These are phyloP conservation scores for Cordyceps cateniannulata DNA, from an alignment of 2,329 filamentous ascomycete genomes.

Conservation along the genomic window DNA sequence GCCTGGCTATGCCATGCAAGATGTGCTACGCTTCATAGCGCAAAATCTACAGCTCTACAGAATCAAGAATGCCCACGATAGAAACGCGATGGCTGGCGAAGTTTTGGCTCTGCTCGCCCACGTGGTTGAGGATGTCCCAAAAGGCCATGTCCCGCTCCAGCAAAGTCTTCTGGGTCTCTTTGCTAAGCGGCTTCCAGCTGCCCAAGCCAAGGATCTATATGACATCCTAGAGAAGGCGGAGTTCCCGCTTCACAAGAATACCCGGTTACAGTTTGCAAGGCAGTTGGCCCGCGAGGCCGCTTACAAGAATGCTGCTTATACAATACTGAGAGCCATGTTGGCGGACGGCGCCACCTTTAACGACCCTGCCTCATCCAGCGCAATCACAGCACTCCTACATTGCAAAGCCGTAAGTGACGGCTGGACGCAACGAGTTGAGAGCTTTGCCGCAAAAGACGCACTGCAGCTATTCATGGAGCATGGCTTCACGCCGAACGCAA, in stretches of 20 bases:
- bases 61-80: slow-evolving; percentile 18
- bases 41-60: slow-evolving; percentile 17
- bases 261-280: slow-evolving; percentile 41
- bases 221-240: slow-evolving; percentile 23
- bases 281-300: slow-evolving; percentile 33
- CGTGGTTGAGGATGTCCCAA: slow-evolving; percentile 23
- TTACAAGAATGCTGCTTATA: slow-evolving; percentile 37
- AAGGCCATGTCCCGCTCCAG: slow-evolving; percentile 27
- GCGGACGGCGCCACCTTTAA: slow-evolving; percentile 39
- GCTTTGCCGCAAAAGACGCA: slow-evolving; percentile 25
- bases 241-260: slow-evolving; percentile 33
- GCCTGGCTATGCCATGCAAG: slow-evolving; percentile 32
- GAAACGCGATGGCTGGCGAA: slow-evolving; percentile 22
- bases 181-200: slow-evolving; percentile 22
- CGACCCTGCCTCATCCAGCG: slow-evolving; percentile 39
- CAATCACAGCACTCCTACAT: slow-evolving; percentile 54
- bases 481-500: slow-evolving; percentile 57
- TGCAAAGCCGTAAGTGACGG: slow-evolving; percentile 21
- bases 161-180: slow-evolving; percentile 33
- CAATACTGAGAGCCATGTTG: slow-evolving; percentile 33
- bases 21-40: slow-evolving; percentile 28
- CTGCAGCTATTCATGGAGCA: slow-evolving; percentile 43
- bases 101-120: slow-evolving; percentile 24
- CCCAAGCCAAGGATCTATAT: slow-evolving; percentile 31
- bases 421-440: slow-evolving; percentile 15